Conservation (phyloP, 257 asterid species). For the Coffea canephora region DNA sequence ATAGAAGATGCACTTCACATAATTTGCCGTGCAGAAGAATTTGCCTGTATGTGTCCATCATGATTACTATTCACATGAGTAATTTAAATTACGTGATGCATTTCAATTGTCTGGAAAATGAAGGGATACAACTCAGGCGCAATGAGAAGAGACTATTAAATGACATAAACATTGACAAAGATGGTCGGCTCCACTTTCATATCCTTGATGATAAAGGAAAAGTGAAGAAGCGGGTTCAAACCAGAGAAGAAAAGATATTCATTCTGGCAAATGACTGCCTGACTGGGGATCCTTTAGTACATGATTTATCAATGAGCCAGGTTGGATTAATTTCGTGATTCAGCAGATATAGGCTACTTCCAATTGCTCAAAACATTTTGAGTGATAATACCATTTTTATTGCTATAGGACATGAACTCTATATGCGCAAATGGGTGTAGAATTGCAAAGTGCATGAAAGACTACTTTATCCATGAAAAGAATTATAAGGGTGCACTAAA, state of each 20-base stretch:
- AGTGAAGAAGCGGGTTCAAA: constrained; percentile 84
- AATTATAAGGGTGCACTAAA: constrained; percentile 75
- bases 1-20: constrained; percentile 73
- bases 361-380: constrained; percentile 13
- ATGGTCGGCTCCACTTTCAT: constrained; percentile 89
- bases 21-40: constrained; percentile 85
- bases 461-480: constrained; percentile 72
- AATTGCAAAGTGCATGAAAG: constrained; percentile 96
- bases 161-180: constrained; percentile 82
- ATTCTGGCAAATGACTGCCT: constrained; percentile 89
- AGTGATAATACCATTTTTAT: constrained; percentile 9
- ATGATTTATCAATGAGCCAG: constrained; percentile 92
- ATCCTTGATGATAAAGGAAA: constrained; percentile 79
- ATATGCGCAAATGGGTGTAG: constrained; percentile 88
- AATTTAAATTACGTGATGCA: constrained; percentile 16
- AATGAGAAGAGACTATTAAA: constrained; percentile 89
- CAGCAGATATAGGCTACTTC: constrained; percentile 12
- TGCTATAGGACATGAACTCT: constrained; percentile 70
- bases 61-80: constrained; percentile 18
- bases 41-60: constrained; percentile 53
- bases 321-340: constrained; percentile 39
- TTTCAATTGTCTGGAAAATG: constrained; percentile 35
- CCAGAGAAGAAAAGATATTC: constrained; percentile 93
- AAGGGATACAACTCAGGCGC: constrained; percentile 98
- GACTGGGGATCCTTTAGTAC: constrained; percentile 89